These are phyloP conservation scores for Platanthera zijinensis DNA, from an alignment of 106 monocot genomes.

Conservation along the genomic window DNA sequence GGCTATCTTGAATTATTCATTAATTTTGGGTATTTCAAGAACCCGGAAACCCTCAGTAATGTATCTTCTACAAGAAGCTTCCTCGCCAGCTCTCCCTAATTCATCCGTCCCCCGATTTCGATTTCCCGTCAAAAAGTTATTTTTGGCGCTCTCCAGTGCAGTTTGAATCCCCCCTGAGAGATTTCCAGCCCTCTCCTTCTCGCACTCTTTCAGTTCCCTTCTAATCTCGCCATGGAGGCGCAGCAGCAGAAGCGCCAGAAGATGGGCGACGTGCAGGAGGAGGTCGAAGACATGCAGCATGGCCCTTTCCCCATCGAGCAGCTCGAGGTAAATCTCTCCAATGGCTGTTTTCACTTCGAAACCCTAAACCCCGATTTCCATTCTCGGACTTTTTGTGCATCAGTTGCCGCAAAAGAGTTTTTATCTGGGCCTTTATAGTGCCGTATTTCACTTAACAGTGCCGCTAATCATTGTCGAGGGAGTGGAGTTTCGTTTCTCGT, in stretches of 20 bases:
- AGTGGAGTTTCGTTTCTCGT: neutral
- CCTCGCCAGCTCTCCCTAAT: neutral
- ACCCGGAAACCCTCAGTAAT: neutral
- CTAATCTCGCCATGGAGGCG: slow-evolving; percentile 15
- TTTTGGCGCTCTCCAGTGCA: slow-evolving; percentile 3
- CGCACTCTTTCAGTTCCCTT: neutral
- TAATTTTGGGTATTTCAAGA: neutral
- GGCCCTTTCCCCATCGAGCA: slow-evolving; percentile 55
- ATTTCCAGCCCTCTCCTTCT: neutral
- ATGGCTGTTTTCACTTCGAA: neutral
- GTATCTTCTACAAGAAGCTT: slow-evolving; percentile 2
- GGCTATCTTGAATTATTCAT: neutral
- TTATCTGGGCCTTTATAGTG: neutral
- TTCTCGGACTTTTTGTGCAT: neutral
- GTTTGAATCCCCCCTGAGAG: neutral
- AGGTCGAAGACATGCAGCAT: slow-evolving; percentile 28
- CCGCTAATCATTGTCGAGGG: neutral
- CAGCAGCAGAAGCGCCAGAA: slow-evolving; percentile 29
- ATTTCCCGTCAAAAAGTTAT: neutral
- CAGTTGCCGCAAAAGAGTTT: neutral
- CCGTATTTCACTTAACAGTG: neutral
- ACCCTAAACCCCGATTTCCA: neutral
- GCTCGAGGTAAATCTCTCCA: slow-evolving; percentile 25
- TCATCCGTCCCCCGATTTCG: neutral
- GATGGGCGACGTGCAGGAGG: slow-evolving; percentile 21